Evolutionary conservation across 352 stramenopile species (phyloP), one percentile per base, ranked within the genome.

Genomic region (Pythium angustatum): DNA sequence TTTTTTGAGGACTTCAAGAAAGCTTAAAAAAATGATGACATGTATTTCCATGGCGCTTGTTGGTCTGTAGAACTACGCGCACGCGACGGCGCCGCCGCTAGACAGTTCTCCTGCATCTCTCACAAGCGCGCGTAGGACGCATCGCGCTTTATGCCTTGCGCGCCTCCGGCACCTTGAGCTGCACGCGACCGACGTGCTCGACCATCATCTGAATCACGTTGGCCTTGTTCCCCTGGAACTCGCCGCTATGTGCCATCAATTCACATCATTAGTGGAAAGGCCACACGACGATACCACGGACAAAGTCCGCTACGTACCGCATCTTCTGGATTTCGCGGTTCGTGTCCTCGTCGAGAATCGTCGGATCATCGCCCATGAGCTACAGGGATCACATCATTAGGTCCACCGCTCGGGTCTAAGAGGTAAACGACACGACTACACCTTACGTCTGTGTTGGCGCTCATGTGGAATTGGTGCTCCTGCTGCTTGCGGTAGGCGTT

Each of bases 401-500:
- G n/a, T n/a, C n/a, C n/a, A n/a, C n/a, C n/a, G n/a, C n/a, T n/a
- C n/a, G n/a, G n/a, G n/a, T n/a, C n/a, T n/a, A n/a, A n/a, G n/a
- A n/a, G n/a, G n/a, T n/a, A n/a, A n/a, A n/a, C n/a, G n/a, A n/a
- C n/a, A n/a, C n/a, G n/a, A n/a, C n/a, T n/a, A n/a, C 7, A 8
- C 53, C 75, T 45, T 76, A 93, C 84, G 45, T 93, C 82, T 41
- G 77, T 90, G 64, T 91, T 91, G 68, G 70, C 81, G 75, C 88
- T 93, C 81, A 91, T 90, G 59, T 96, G 86, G 77, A 93, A 96
- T 8, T 77, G 75, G 57, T 85, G 85, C 69, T 96, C 85, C 72
- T 95, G 90, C 65, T 95, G 80, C 48, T 88, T 87, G 44, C 86
- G 82, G 72, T 91, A 96, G 15, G 83, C 85, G 41, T 85, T 87